phyloP scores from a whole-genome alignment of 2,329 filamentous ascomycete genomes.

The Penicillium sp. region DNA sequence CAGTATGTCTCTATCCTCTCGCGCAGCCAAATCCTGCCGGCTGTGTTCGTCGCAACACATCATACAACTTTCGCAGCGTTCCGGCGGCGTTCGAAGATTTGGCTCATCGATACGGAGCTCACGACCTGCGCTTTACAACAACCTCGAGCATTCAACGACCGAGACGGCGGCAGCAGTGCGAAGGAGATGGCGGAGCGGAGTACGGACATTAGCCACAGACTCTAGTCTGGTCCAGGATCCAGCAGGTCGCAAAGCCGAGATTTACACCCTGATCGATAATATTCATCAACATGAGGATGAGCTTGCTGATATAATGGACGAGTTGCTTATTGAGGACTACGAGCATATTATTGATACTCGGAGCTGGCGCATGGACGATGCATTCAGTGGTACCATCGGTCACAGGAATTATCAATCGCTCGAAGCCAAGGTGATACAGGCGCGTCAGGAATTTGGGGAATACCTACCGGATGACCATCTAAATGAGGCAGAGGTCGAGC shows the following conservation, averaged over 20 bases:
- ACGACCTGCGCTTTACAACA: conserved; percentile 3
- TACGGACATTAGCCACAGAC: conserved; percentile 8
- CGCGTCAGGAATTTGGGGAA: conserved; percentile 72
- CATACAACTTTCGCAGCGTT: conserved; percentile 3
- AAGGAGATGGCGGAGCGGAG: not conserved
- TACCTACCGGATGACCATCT: conserved; percentile 69
- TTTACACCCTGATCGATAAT: conserved; percentile 35
- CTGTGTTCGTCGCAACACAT: conserved; percentile 22
- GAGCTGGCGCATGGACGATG: conserved; percentile 25
- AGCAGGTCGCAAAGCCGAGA: conserved; percentile 24
- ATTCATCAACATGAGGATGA: conserved; percentile 34
- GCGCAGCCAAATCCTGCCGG: conserved; percentile 26
- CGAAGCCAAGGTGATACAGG: conserved; percentile 56
- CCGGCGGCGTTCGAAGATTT: conserved; percentile 19
- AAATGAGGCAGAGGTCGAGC: conserved; percentile 62
- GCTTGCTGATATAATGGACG: conserved; percentile 32
- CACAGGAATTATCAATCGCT: conserved; percentile 29
- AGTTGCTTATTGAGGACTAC: conserved; percentile 29
- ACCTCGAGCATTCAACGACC: not conserved
- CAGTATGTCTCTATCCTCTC: conserved; percentile 34
- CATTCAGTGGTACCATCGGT: conserved; percentile 26
- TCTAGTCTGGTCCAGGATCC: conserved; percentile 16
- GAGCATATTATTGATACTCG: conserved; percentile 21
- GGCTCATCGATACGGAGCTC: conserved; percentile 7
- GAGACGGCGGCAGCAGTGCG: not conserved